Percentiles rank a stretch among this genome's conserved stretches.
Evolutionary conservation across 2,329 filamentous ascomycete species (phyloP).

Genomic region (Onygenales sp.): DNA sequence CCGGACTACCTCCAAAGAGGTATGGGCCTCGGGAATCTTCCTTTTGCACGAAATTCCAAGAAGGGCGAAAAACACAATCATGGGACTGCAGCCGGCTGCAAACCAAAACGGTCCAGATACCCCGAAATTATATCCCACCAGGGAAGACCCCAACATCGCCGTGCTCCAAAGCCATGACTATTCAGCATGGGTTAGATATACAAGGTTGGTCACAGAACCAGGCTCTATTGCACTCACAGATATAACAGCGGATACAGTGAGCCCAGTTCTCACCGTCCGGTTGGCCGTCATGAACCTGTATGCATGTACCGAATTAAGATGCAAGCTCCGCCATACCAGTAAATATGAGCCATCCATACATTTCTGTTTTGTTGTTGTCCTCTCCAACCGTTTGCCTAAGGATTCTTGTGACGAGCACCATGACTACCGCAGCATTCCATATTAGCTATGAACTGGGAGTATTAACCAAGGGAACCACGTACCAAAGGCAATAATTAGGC

Average conservation of each 20-base stretch:
- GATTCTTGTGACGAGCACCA: constrained; percentile 39
- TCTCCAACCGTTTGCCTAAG: constrained; percentile 43
- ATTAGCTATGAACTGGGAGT: neutral
- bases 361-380: constrained; percentile 45
- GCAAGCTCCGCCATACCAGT: no score
- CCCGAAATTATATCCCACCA: constrained; percentile 47
- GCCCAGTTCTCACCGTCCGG: constrained; percentile 40
- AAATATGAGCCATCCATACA: constrained; percentile 19
- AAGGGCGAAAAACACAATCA: constrained; percentile 48
- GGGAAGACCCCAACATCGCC: constrained; percentile 40
- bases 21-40: constrained; percentile 46
- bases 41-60: constrained; percentile 44
- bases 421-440: constrained; percentile 19
- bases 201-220: neutral
- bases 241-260: constrained; percentile 46
- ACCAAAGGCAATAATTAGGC: constrained; percentile 32
- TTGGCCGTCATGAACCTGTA: constrained; percentile 45
- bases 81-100: constrained; percentile 45
- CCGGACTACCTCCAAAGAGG: constrained; percentile 44
- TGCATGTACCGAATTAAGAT: no score
- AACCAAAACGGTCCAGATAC: constrained; percentile 50
- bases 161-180: constrained; percentile 48
- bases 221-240: constrained; percentile 25
- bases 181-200: neutral
- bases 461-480: constrained; percentile 1